phyloP scores from a whole-genome alignment of 495 filamentous ascomycete species.

The Delitschia confertaspora region DNA sequence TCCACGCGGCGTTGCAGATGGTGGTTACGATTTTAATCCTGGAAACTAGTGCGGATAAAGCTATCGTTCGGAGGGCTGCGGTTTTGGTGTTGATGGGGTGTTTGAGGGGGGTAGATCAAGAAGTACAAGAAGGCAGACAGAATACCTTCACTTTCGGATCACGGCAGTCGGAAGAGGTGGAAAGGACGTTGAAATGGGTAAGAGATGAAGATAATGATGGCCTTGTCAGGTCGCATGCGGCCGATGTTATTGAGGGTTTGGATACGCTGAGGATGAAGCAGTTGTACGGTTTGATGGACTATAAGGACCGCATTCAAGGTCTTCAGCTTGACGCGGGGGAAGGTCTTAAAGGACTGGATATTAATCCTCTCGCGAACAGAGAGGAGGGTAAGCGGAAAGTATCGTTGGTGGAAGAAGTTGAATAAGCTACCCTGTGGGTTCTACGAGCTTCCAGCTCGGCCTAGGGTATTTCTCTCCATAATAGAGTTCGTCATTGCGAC shows the following conservation, averaged over 20 bases:
- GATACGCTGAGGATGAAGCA: constrained; percentile 59
- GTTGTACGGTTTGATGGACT: constrained; percentile 38
- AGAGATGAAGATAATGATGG: constrained; percentile 60
- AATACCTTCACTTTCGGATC: constrained; percentile 55
- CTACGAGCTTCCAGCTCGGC: neutral
- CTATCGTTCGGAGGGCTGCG: constrained; percentile 66
- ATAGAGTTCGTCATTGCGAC: too few species aligned
- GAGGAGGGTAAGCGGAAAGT: neutral
- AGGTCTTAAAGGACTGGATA: constrained; percentile 31
- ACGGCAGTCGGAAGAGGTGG: constrained; percentile 52
- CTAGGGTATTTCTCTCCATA: too few species aligned
- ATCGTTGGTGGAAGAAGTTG: constrained; percentile 48
- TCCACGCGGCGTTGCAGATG: constrained; percentile 56
- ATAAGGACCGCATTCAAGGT: constrained; percentile 31
- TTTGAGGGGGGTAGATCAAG: constrained; percentile 54
- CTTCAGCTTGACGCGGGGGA: constrained; percentile 27
- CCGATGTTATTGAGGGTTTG: constrained; percentile 60
- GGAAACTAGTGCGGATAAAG: constrained; percentile 53
- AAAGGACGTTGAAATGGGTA: constrained; percentile 57
- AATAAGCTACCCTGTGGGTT: constrained; percentile 26
- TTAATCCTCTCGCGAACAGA: constrained; percentile 13
- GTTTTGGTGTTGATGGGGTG: constrained; percentile 59
- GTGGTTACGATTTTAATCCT: constrained; percentile 56
- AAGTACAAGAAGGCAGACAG: constrained; percentile 43
- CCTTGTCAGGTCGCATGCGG: constrained; percentile 63